Evolutionary conservation across 495 filamentous ascomycete genomes (phyloP).

Genomic region (Monascus purpureus): DNA sequence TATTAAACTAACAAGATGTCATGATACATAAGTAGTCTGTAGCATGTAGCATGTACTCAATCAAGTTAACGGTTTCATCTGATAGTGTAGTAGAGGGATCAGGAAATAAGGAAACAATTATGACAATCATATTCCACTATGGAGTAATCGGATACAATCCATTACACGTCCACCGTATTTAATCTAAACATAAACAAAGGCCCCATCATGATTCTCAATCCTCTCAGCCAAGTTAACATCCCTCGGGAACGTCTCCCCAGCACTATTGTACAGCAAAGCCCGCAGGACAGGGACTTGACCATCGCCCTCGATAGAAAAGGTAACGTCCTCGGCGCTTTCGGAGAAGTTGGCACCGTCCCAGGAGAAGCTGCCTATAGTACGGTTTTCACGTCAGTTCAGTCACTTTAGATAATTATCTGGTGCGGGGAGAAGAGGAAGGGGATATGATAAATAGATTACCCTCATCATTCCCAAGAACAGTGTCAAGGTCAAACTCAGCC

Average conservation of each 20-base stretch:
- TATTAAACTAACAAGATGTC: no score
- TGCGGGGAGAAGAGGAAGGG: no score
- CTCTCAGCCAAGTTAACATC: constrained; percentile 32
- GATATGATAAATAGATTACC: constrained; percentile 19
- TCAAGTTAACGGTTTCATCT: no score
- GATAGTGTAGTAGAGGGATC: no score
- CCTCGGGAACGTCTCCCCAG: constrained; percentile 10
- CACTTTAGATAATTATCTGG: no score
- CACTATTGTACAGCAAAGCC: constrained; percentile 11
- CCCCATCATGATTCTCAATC: constrained; percentile 24
- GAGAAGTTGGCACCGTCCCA: constrained; percentile 32
- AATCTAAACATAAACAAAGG: constrained; percentile 7
- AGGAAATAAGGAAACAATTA: no score
- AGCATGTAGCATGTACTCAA: no score
- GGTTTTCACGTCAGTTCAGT: no score
- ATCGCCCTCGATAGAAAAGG: constrained; percentile 26
- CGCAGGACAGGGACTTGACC: constrained; percentile 25
- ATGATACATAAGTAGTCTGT: no score
- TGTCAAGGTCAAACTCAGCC: constrained; percentile 26
- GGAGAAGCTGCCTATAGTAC: constrained; percentile 22
- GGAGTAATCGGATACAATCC: no score
- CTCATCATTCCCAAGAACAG: constrained; percentile 27
- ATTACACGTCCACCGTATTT: no score
- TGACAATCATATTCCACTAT: no score
- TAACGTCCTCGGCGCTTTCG: constrained; percentile 20